Evolutionary conservation across 225 moss, liverwort and hornwort genomes (phyloP).

Genomic region (Sphagnum contortum): DNA sequence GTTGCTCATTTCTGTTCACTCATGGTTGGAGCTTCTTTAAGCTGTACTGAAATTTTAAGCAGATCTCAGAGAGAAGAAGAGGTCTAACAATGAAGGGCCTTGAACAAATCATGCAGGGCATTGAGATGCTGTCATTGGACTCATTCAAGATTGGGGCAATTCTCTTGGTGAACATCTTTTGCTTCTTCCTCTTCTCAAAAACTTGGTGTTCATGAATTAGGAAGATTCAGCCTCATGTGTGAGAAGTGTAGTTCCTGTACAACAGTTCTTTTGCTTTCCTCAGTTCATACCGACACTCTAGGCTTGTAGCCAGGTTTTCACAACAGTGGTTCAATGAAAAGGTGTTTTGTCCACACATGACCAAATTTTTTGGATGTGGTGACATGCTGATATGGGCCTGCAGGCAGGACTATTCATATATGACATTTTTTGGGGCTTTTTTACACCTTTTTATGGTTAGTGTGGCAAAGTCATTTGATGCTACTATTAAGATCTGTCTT

Average conservation of each 20-base stretch:
- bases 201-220: too few species aligned
- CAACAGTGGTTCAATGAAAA: too few species aligned
- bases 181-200: neutral
- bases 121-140: slow-evolving; percentile 96
- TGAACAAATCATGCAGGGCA: slow-evolving; percentile 51
- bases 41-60: too few species aligned
- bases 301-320: too few species aligned
- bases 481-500: slow-evolving; percentile 76
- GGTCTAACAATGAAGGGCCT: neutral
- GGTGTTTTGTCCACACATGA: too few species aligned
- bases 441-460: slow-evolving; percentile 99
- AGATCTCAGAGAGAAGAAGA: neutral
- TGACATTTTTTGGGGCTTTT: slow-evolving; percentile 99
- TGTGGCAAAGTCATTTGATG: slow-evolving; percentile 99
- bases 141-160: slow-evolving; percentile 99
- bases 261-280: too few species aligned
- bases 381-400: neutral
- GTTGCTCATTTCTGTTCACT: too few species aligned
- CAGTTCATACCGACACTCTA: too few species aligned
- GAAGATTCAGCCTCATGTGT: too few species aligned
- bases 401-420: slow-evolving; percentile 98
- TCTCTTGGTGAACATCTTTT: slow-evolving; percentile 51
- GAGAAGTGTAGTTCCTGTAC: too few species aligned
- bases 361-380: too few species aligned
- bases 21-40: too few species aligned